Conservation (phyloP, 441 rosid species). For the Euphorbia corollata region DNA sequence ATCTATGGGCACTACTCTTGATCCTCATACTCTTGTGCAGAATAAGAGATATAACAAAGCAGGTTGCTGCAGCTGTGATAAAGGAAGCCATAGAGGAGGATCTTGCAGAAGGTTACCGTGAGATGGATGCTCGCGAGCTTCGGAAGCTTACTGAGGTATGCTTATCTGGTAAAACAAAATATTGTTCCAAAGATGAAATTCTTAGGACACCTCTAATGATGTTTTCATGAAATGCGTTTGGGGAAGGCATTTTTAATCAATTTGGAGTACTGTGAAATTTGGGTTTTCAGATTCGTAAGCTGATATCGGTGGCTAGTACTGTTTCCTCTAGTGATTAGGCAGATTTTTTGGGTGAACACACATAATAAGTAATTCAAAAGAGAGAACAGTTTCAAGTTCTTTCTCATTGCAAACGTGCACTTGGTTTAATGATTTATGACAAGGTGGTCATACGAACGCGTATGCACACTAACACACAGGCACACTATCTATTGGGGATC, state of each 20-base stretch:
- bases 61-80: constrained; percentile 86
- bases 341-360: too few relatives aligned
- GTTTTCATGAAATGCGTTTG: neutral
- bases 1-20: neutral
- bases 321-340: too few relatives aligned
- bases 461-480: too few relatives aligned
- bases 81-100: constrained; percentile 84
- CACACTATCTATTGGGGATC: too few relatives aligned
- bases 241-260: neutral
- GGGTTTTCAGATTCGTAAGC: neutral
- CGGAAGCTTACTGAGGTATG: constrained; percentile 48
- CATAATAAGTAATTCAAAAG: too few relatives aligned
- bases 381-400: too few relatives aligned
- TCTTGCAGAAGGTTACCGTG: constrained; percentile 80
- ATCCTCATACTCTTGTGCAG: constrained; percentile 35
- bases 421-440: too few relatives aligned
- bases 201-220: neutral
- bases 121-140: constrained; percentile 73
- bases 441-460: too few relatives aligned
- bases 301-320: neutral
- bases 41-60: constrained; percentile 83
- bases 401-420: too few relatives aligned
- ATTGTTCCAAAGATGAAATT: neutral
- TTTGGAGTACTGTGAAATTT: neutral
- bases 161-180: constrained; percentile 12